Evolutionary conservation across 306 rosid genomes (phyloP).

Genomic region (Cotoneaster glaucophyllus): DNA sequence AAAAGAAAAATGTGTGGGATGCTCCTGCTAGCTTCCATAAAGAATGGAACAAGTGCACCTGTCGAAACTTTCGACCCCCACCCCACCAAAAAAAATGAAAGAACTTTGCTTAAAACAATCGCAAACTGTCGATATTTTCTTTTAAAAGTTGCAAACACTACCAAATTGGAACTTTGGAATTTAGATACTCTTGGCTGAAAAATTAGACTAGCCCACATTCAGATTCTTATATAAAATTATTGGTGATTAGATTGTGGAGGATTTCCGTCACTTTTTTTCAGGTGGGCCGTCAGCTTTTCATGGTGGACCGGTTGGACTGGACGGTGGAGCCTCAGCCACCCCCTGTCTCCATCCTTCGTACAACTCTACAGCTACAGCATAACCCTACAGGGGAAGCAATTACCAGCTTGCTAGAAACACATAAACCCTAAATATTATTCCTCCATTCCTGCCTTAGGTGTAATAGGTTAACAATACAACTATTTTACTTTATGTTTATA

Average conservation of each 20-base stretch:
- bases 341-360: conserved; percentile 15
- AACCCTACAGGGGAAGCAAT: background rate
- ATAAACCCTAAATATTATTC: background rate
- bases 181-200: background rate
- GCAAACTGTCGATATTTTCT: background rate
- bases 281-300: conserved; percentile 25
- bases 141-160: background rate
- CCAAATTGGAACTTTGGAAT: conserved; percentile 4
- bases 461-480: background rate
- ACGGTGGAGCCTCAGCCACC: conserved; percentile 16
- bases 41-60: conserved; percentile 1
- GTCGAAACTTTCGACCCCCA: background rate
- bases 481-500: background rate
- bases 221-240: conserved; percentile 6
- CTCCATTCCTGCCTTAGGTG: background rate
- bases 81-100: too few relatives aligned
- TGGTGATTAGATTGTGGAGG: conserved; percentile 15
- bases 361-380: background rate
- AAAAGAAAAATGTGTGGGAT: background rate
- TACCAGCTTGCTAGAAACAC: background rate
- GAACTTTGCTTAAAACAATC: background rate
- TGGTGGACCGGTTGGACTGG: conserved; percentile 23
- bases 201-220: background rate
- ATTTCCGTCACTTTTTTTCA: conserved; percentile 6
- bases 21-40: conserved; percentile 4